Evolutionary conservation across 2,329 filamentous ascomycete genomes (phyloP), one percentile per base, ranked within the genome.

Genomic region (Lasiodiplodia gonubiensis): DNA sequence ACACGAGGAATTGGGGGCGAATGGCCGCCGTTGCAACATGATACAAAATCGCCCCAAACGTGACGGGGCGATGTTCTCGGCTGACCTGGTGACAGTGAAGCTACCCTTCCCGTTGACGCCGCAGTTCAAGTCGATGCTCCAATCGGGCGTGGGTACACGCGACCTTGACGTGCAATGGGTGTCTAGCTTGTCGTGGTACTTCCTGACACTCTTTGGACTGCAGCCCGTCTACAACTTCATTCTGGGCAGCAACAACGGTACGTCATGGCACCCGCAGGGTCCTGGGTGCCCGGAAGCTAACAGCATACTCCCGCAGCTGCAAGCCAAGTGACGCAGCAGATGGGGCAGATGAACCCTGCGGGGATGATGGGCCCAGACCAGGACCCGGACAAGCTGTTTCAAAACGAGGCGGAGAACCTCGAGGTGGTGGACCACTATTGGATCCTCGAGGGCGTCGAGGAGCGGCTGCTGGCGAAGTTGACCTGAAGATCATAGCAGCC

Each of bases 121-220:
- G 80, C 96, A 97, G 79, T 99, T 99, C 87, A 99, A 99, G 86
- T 95, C 93, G 72, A 99, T 99, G 95, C 86, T 99, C 64, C 95
- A 99, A 82, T 94, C 94, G 51, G 95, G 95, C 74, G 94, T 99
- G 53, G 93, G 93, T 70, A 99, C 96, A 30, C 91, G 90, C 75
- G 95, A 99, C 78, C 90, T 99, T 83, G 96, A 99, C 77, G 95
- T 97, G 12, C 88, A 94, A 80, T 99, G 95, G 95, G 97, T 99
- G 81, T 97, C 94, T 0, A 97, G 93, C 80, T 89, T 99, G 79
- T 97, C 93, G 69, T 99, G 95, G 94, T 99, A 99, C 83, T 98
- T 99, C 77, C 83, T 99, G 72, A 98, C 96, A 75, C 89, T 99
- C 70, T 98, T 99, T 78, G 95, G 96, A 55, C 85, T 99, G 68